phyloP scores from a whole-genome alignment of 352 stramenopile species.

The Phytophthora agathidicida region DNA sequence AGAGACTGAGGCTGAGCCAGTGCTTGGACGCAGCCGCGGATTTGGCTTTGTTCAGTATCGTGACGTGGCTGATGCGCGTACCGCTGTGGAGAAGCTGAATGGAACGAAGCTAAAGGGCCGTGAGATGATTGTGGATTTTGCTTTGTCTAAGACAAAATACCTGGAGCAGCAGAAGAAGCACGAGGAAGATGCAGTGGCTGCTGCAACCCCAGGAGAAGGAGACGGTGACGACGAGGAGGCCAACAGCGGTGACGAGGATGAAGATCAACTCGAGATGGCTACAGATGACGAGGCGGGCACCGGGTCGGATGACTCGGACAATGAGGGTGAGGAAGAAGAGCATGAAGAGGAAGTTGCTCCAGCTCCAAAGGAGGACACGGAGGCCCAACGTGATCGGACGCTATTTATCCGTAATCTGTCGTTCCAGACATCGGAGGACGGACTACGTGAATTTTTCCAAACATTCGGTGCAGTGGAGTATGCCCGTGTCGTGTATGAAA shows the following conservation, averaged over 20 bases:
- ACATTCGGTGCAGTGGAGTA: constrained; percentile 83
- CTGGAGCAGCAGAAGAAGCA: constrained; percentile 76
- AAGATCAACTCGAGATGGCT: constrained; percentile 57
- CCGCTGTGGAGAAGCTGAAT: constrained; percentile 77
- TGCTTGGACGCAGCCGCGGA: constrained; percentile 69
- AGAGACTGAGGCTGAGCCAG: constrained; percentile 17
- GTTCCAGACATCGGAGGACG: constrained; percentile 82
- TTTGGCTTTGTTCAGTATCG: constrained; percentile 89
- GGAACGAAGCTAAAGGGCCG: constrained; percentile 80
- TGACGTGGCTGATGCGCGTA: constrained; percentile 60
- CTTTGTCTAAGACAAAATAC: constrained; percentile 82
- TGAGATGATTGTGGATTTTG: constrained; percentile 89
- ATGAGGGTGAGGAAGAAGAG: constrained; percentile 36
- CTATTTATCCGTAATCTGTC: constrained; percentile 88
- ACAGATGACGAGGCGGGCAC: constrained; percentile 46
- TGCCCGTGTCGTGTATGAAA: constrained; percentile 80
- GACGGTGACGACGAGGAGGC: constrained; percentile 48
- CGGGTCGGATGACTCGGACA: constrained; percentile 35
- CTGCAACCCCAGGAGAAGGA: constrained; percentile 22
- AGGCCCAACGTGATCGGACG: constrained; percentile 80
- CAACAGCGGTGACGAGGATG: constrained; percentile 49
- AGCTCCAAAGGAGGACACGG: constrained; percentile 60
- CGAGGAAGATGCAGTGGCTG: constrained; percentile 34
- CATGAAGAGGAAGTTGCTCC: constrained; percentile 34
- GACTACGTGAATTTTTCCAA: constrained; percentile 71